A percentile compares a stretch with the other conserved stretches of the same genome.
These are phyloP conservation scores for Vaccinium macrocarpon DNA, from an alignment of 148 eudicot species.

Conservation along the genomic window DNA sequence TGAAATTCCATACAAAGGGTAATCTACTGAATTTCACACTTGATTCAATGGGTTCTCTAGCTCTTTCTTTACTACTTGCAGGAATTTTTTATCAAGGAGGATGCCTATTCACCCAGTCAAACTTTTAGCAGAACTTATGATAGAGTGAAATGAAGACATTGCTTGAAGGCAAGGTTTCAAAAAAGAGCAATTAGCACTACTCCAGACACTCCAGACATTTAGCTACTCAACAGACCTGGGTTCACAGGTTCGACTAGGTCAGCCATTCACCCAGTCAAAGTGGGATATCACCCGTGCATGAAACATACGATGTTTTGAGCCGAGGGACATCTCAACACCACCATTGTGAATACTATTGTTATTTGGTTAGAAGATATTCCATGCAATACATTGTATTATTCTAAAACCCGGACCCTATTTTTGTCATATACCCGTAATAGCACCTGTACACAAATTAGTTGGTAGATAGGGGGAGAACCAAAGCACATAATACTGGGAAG, in stretches of 20 bases:
- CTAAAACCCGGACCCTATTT: background rate
- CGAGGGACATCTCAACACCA: background rate
- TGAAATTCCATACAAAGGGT: too few species aligned
- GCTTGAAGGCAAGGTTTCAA: background rate
- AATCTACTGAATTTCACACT: too few species aligned
- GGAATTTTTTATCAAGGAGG: too few species aligned
- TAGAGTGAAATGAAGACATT: background rate
- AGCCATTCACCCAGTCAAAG: background rate
- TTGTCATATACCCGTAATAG: too few species aligned
- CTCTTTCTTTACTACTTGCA: too few species aligned
- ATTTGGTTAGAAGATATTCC: background rate
- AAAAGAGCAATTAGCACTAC: background rate
- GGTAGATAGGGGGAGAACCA: background rate
- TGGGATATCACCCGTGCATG: background rate
- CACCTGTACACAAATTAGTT: background rate
- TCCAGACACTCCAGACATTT: background rate
- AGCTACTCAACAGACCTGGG: background rate
- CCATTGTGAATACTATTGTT: background rate
- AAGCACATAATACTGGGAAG: background rate
- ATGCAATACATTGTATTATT: background rate
- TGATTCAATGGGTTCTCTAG: too few species aligned
- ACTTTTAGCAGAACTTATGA: too few species aligned
- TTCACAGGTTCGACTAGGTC: too few species aligned
- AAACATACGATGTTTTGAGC: background rate
- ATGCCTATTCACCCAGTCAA: too few species aligned